These are phyloP conservation scores for Picochlorum sp. DNA, from an alignment of 139 green algal genomes.

Conservation along the genomic window DNA sequence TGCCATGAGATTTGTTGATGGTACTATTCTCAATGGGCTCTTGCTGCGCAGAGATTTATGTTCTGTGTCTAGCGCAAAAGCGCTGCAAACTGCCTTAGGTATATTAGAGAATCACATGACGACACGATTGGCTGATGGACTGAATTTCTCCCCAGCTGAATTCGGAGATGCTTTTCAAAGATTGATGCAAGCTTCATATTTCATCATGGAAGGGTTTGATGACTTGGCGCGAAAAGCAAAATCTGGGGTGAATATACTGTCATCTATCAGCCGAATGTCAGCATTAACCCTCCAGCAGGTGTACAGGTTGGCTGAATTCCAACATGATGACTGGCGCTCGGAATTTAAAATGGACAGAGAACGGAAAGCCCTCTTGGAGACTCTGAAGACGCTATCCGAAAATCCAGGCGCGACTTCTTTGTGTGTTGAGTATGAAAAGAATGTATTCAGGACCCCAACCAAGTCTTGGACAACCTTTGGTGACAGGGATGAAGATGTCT, in stretches of 20 bases:
- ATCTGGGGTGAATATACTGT: conserved; percentile 34
- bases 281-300: conserved; percentile 41
- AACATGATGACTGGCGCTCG: conserved; percentile 57
- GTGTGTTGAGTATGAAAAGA: too few relatives aligned
- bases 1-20: conserved; percentile 43
- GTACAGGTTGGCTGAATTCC: conserved; percentile 45
- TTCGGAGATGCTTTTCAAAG: conserved; percentile 29
- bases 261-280: conserved; percentile 29
- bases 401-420: background rate
- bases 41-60: conserved; percentile 49
- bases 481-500: too few relatives aligned
- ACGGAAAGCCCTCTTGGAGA: conserved; percentile 37
- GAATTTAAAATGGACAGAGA: conserved; percentile 18
- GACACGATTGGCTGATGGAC: conserved; percentile 24
- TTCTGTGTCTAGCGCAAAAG: conserved; percentile 45
- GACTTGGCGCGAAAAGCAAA: conserved; percentile 38
- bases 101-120: conserved; percentile 32
- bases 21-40: conserved; percentile 50
- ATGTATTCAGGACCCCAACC: too few relatives aligned
- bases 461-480: too few relatives aligned
- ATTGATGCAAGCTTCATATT: conserved; percentile 31
- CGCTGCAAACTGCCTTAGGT: conserved; percentile 33
- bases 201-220: conserved; percentile 45
- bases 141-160: conserved; percentile 16
- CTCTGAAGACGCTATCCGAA: conserved; percentile 29